A percentile compares a stretch with the other conserved stretches of the same genome.
Conservation (phyloP, 305 asterid genomes). For the Fraxinus velutina region DNA sequence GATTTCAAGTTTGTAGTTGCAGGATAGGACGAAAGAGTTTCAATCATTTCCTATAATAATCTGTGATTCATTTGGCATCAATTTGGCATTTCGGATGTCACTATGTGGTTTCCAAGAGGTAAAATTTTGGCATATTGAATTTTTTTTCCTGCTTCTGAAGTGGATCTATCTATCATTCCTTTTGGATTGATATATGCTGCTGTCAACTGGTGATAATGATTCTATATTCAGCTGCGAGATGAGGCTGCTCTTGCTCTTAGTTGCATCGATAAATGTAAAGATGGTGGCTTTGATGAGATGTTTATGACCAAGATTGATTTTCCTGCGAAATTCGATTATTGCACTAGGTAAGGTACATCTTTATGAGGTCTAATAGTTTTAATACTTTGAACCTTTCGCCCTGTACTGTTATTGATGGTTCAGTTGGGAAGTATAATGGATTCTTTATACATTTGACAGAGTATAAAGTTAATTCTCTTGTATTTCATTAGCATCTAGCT, state of each 20-base stretch:
- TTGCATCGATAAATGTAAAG: constrained; percentile 72
- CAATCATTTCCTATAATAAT: constrained; percentile 70
- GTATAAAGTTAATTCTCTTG: background rate
- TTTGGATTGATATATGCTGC: background rate
- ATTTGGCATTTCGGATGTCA: constrained; percentile 81
- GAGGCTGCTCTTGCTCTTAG: constrained; percentile 73
- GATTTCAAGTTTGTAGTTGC: constrained; percentile 30
- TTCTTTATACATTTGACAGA: background rate
- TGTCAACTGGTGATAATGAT: constrained; percentile 15
- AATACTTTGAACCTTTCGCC: constrained; percentile 3
- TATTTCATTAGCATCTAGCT: constrained; percentile 6
- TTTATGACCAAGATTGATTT: constrained; percentile 75
- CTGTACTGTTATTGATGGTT: background rate
- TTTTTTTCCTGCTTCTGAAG: constrained; percentile 7
- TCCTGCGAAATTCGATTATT: constrained; percentile 83
- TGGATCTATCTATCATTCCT: constrained; percentile 4
- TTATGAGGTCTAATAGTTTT: constrained; percentile 1
- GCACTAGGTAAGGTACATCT: constrained; percentile 79
- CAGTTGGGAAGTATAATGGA: background rate
- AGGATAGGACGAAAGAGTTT: constrained; percentile 56
- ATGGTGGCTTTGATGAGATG: constrained; percentile 78
- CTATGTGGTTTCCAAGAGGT: constrained; percentile 87
- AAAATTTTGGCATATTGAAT: constrained; percentile 14
- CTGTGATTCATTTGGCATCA: constrained; percentile 68
- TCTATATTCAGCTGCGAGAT: constrained; percentile 57